Conservation (phyloP, 805 yeast genomes). For the Candida alai region DNA sequence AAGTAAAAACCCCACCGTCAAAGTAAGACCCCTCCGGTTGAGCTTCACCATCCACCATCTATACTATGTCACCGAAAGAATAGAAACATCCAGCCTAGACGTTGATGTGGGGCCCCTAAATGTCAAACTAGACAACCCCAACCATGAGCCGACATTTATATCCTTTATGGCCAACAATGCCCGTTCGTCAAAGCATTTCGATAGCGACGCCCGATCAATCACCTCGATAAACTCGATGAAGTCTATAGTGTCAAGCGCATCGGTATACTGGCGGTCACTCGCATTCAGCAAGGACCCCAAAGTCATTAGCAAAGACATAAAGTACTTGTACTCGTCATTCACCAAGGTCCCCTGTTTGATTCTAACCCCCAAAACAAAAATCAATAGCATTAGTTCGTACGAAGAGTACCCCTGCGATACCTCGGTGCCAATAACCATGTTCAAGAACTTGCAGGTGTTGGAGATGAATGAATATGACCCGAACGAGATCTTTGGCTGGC, state of each 20-base stretch:
- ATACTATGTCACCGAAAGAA: conserved; percentile 56
- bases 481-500: conserved; percentile 66
- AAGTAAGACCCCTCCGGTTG: conserved; percentile 50
- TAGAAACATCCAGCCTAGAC: conserved; percentile 44
- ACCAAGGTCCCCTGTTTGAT: conserved; percentile 63
- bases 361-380: conserved; percentile 55
- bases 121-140: conserved; percentile 54
- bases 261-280: conserved; percentile 37
- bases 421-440: conserved; percentile 58
- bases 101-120: conserved; percentile 61
- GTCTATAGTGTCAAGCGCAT: conserved; percentile 43
- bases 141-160: conserved; percentile 50
- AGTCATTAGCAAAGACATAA: conserved; percentile 46
- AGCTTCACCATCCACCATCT: conserved; percentile 61
- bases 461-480: conserved; percentile 61
- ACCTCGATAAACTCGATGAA: conserved; percentile 58
- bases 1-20: conserved; percentile 17
- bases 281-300: conserved; percentile 39
- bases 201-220: conserved; percentile 46
- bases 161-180: conserved; percentile 60
- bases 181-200: conserved; percentile 34
- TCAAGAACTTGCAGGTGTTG: conserved; percentile 58
- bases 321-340: conserved; percentile 58
- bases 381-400: conserved; percentile 54
- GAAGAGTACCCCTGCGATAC: conserved; percentile 73